Evolutionary conservation across 768 basidiomycete genomes (phyloP).

Genomic region (Thelephora aurantiotincta): DNA sequence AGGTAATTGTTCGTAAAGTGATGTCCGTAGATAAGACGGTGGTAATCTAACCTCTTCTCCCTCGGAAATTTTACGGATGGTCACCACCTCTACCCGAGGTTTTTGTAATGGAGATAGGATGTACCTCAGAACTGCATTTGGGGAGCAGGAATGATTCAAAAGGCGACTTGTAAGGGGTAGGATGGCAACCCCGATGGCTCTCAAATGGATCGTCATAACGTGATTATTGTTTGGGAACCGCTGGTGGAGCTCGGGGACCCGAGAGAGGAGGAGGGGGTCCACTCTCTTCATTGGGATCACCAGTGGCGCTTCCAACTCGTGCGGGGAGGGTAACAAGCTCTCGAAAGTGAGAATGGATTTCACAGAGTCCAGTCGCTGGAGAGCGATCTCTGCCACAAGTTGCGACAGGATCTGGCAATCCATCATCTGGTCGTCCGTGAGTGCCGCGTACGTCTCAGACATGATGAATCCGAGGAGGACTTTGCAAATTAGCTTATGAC

Average conservation of each 20-base stretch:
- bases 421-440: constrained; percentile 38
- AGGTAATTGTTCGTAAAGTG: background rate
- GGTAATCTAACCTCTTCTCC: constrained; percentile 47
- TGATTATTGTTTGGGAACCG: constrained; percentile 80
- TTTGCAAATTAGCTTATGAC: constrained; percentile 64
- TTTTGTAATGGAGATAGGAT: constrained; percentile 21
- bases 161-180: constrained; percentile 67
- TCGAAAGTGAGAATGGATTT: background rate
- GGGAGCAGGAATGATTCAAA: constrained; percentile 74
- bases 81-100: constrained; percentile 49
- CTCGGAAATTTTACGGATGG: constrained; percentile 37
- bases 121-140: constrained; percentile 59
- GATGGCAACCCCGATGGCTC: constrained; percentile 55
- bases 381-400: constrained; percentile 28
- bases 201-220: constrained; percentile 58
- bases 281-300: too few relatives aligned
- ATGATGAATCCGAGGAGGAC: constrained; percentile 29
- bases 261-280: background rate
- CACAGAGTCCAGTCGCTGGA: constrained; percentile 5
- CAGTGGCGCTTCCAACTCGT: background rate
- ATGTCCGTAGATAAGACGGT: background rate
- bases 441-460: constrained; percentile 30
- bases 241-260: constrained; percentile 23
- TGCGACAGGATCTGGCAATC: constrained; percentile 57
- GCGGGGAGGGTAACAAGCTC: background rate